These are phyloP conservation scores for Rhizoclosmatium globosum DNA, from an alignment of 192 early-diverging fungal species.

Conservation along the genomic window DNA sequence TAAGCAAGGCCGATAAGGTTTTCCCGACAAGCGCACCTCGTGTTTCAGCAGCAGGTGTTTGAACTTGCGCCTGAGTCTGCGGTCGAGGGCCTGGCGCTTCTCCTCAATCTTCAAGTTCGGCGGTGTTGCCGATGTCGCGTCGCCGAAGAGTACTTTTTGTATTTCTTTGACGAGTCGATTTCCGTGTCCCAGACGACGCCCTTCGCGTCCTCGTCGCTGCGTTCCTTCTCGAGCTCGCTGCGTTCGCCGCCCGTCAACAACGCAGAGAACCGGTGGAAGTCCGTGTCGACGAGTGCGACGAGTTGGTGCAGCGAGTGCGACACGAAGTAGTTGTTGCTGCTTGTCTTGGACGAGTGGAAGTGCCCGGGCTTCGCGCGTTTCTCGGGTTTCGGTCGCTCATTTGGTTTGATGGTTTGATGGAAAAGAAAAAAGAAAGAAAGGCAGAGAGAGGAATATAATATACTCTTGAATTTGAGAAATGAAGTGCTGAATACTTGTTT, in stretches of 20 bases:
- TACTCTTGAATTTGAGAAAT: neutral
- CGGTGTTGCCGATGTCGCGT: neutral
- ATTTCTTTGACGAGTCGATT: neutral
- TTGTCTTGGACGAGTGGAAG: neutral
- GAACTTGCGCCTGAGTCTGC: slow-evolving; percentile 12
- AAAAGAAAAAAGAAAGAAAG: neutral
- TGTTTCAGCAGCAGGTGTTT: slow-evolving; percentile 9
- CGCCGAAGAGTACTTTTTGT: slow-evolving; percentile 5
- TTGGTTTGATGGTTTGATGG: neutral
- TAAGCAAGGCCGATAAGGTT: neutral
- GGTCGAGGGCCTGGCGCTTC: slow-evolving; percentile 19
- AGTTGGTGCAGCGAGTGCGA: slow-evolving; percentile 12
- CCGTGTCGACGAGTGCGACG: neutral
- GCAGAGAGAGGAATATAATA: neutral
- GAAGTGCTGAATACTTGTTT: neutral
- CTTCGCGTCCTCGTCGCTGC: neutral
- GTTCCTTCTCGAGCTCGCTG: neutral
- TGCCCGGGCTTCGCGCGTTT: neutral
- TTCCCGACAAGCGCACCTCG: neutral
- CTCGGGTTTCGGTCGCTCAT: neutral
- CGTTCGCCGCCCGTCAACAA: slow-evolving; percentile 9
- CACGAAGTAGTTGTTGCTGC: slow-evolving; percentile 22
- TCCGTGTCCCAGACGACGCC: slow-evolving; percentile 8
- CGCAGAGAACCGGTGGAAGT: slow-evolving; percentile 7
- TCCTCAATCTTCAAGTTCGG: neutral